Evolutionary conservation across 208 protist genomes (phyloP), one percentile per base, ranked within the genome.

Genomic region (Tritrichomonas foetus): DNA sequence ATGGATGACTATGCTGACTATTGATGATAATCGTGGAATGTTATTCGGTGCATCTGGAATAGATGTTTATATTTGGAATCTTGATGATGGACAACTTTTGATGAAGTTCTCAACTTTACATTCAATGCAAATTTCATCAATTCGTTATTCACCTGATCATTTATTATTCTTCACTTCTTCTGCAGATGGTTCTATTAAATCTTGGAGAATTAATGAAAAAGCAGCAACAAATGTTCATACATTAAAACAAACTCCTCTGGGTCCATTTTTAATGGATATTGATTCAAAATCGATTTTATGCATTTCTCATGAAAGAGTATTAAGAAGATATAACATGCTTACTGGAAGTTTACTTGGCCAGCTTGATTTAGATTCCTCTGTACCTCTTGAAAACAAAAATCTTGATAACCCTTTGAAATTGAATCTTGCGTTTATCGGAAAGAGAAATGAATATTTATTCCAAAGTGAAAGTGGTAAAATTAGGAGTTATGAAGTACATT

Each of bases 81-180:
- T 57, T 14, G 47, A 89, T 36, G 47, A 53, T 61, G 78, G 78
- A 13, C 44, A 49, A 16, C 16, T 89, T 11, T 30, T 89, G 5
- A 20, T 53, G 47, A 53, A 39, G 20, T 89, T 89, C 57, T 3
- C 9, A 20, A 89, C 78, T 33, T 20, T 27, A 27, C 78, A 89
- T 57, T 39, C 44, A 57, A 27, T 33, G 47, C 20, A 53, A n/a
- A 89, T 89, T 39, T 61, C 78, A 8, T 44, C 41, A 89, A 57
- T 89, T 57, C 44, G 78, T 20, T 89, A 57, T 89, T 89, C 78
- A 41, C 41, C 41, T 39, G 78, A 89, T 27, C 41, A 89, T 39
- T 57, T 89, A 22, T 53, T 89, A 49, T 39, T 89, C 11, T 57
- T 89, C 27, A 89, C 78, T 0, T 20, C 47, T 20, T 44, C 78